Percentiles rank a stretch among this genome's conserved stretches.
Evolutionary conservation across 2,329 filamentous ascomycete genomes (phyloP).

Genomic region (Hypoxylon sp.): DNA sequence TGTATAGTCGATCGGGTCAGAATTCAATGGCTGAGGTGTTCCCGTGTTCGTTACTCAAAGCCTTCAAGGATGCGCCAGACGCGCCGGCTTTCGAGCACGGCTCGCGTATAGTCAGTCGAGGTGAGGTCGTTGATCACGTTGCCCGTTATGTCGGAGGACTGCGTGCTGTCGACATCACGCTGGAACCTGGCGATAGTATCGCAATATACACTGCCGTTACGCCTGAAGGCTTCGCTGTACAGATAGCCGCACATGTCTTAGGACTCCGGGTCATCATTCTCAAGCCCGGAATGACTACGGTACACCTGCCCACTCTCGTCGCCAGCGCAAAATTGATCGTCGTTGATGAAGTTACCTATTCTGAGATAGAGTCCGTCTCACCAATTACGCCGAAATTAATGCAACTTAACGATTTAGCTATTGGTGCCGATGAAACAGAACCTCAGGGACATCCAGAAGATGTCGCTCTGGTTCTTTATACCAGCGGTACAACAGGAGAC

Average conservation of each 20-base stretch:
- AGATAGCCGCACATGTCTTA: conserved; percentile 29
- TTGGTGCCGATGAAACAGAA: background rate
- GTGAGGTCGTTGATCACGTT: conserved; percentile 16
- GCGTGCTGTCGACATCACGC: background rate
- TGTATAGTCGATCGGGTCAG: background rate
- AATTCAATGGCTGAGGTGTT: conserved; percentile 5
- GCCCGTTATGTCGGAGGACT: conserved; percentile 23
- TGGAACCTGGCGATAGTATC: conserved; percentile 15
- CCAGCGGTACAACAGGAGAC: conserved; percentile 23
- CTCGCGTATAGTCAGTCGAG: conserved; percentile 17
- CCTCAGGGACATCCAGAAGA: conserved; percentile 16
- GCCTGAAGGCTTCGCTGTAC: conserved; percentile 26
- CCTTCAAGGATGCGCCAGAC: conserved; percentile 12
- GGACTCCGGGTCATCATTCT: conserved; percentile 23
- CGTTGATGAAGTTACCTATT: conserved; percentile 9
- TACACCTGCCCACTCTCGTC: conserved; percentile 4
- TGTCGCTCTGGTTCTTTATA: conserved; percentile 25
- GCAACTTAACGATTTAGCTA: background rate
- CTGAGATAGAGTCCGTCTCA: conserved; percentile 14
- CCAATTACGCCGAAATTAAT: background rate
- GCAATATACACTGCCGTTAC: conserved; percentile 27
- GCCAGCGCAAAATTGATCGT: conserved; percentile 12
- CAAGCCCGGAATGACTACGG: conserved; percentile 17
- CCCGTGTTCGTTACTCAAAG: conserved; percentile 19
- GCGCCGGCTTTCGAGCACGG: conserved; percentile 27